A percentile compares a stretch with the other conserved stretches of the same genome.
Evolutionary conservation across 2,329 filamentous ascomycete genomes (phyloP).

Genomic region (Fusarium mexicanum): DNA sequence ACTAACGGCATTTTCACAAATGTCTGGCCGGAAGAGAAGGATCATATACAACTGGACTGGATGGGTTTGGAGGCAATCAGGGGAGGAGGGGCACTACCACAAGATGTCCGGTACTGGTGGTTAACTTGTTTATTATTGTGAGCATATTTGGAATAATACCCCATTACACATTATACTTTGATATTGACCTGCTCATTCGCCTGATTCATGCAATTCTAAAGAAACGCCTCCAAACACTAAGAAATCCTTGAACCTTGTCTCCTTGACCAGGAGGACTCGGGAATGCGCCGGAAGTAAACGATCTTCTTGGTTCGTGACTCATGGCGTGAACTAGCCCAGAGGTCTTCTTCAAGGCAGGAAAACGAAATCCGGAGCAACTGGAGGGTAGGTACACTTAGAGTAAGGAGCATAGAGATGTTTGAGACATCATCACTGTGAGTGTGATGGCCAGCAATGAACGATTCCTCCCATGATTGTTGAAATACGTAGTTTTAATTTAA

Average conservation of each 20-base stretch:
- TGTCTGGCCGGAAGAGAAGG: conserved; percentile 22
- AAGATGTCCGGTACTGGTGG: conserved; percentile 37
- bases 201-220: not conserved
- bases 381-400: not conserved
- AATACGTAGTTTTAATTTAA: not conserved
- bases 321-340: not conserved
- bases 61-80: conserved; percentile 11
- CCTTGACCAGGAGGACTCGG: not conserved
- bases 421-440: not conserved
- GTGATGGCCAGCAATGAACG: not conserved
- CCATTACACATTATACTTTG: conserved; percentile 29
- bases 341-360: not conserved
- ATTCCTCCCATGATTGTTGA: not conserved
- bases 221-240: not conserved
- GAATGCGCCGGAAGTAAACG: not conserved
- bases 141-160: conserved; percentile 45
- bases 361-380: not conserved
- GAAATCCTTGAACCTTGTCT: not conserved
- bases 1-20: conserved; percentile 16
- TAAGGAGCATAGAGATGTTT: not conserved
- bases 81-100: conserved; percentile 5
- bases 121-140: conserved; percentile 38
- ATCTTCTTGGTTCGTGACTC: not conserved
- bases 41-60: conserved; percentile 27
- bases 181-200: not conserved